Evolutionary conservation across 176 grass and related monocot species (phyloP), one percentile per base, ranked within the genome.

Genomic region (Themeda triandra): DNA sequence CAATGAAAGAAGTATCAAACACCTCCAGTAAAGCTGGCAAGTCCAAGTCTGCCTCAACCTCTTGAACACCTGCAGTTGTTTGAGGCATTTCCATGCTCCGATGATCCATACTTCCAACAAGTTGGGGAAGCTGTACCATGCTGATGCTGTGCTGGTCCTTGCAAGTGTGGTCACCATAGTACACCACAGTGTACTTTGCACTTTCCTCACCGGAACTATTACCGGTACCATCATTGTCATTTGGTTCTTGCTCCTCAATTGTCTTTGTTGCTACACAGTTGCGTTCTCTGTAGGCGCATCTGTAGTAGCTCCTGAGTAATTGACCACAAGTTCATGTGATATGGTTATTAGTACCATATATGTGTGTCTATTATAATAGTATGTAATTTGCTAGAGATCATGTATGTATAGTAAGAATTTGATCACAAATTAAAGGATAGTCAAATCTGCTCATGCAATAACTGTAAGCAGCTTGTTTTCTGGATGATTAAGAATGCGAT

Each of bases 221-320:
- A 30, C 14, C 5, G 6, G 71, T 49, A 51, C 71, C 15, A 35
- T 49, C 28, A 0, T 30, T 17, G 0, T 5, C 13, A 42, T 84
- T 75, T 60, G 10, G 42, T 15, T 85, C 23, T 24, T 67, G 62
- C 3, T 85, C 31, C 62, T 79, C 36, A 42, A 77, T 75, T 18
- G 60, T 76, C 82, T 84, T 84, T 7, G 72, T 85, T 36, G 83
- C 83, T 58, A 31, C 10, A 73, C 83, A 85, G 28, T 73, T 32
- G 64, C 72, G 17, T 42, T 76, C 28, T 60, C 59, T 76, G 42
- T 69, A 68, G 24, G 72, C 51, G 44, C 83, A 85, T 76, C 63
- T 76, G 42, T 54, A 85, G 63, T 85, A 85, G 72, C 73, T 85
- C 72, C 83, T 85, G 72, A 23, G 42, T 5, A 23, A 15, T 62